These are phyloP conservation scores for Hortiboletus rubellus DNA, from an alignment of 1,284 basidiomycete genomes.

Conservation along the genomic window DNA sequence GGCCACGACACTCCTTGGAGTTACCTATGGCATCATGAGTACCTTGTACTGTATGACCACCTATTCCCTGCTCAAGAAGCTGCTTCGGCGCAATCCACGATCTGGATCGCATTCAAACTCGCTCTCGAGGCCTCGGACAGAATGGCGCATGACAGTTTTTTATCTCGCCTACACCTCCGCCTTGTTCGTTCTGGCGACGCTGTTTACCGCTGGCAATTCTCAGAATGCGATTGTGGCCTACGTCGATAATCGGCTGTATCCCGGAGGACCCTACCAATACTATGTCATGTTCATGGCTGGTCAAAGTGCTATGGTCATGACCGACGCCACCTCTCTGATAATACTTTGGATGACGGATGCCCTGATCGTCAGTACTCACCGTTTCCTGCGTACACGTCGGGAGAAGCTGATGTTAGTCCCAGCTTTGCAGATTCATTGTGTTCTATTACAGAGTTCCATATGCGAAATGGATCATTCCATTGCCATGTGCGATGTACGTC, in stretches of 20 bases:
- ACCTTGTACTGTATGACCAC: slow-evolving; percentile 24
- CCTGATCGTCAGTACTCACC: slow-evolving; percentile 23
- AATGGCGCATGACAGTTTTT: slow-evolving; percentile 24
- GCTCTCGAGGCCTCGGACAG: neutral
- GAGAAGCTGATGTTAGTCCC: slow-evolving; percentile 3
- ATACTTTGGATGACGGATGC: slow-evolving; percentile 37
- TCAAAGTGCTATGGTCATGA: slow-evolving; percentile 29
- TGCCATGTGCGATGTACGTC: slow-evolving; percentile 28
- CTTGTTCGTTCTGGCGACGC: slow-evolving; percentile 33
- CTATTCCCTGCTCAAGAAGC: slow-evolving; percentile 23
- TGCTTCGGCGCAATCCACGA: slow-evolving; percentile 10
- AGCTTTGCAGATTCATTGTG: slow-evolving; percentile 31
- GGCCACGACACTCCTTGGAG: slow-evolving; percentile 27
- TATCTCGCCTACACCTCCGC: slow-evolving; percentile 30
- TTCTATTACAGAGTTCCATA: slow-evolving; percentile 27
- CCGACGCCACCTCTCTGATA: slow-evolving; percentile 21
- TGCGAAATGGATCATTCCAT: slow-evolving; percentile 28
- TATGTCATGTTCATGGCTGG: slow-evolving; percentile 23
- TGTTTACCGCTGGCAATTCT: slow-evolving; percentile 33
- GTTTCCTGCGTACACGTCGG: neutral
- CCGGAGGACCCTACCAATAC: slow-evolving; percentile 34
- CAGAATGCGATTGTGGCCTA: slow-evolving; percentile 30
- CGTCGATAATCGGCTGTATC: slow-evolving; percentile 37
- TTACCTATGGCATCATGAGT: slow-evolving; percentile 25
- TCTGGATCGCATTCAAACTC: slow-evolving; percentile 10